phyloP scores from a whole-genome alignment of 371 early-diverging fungal species.

The Ordospora colligata region DNA sequence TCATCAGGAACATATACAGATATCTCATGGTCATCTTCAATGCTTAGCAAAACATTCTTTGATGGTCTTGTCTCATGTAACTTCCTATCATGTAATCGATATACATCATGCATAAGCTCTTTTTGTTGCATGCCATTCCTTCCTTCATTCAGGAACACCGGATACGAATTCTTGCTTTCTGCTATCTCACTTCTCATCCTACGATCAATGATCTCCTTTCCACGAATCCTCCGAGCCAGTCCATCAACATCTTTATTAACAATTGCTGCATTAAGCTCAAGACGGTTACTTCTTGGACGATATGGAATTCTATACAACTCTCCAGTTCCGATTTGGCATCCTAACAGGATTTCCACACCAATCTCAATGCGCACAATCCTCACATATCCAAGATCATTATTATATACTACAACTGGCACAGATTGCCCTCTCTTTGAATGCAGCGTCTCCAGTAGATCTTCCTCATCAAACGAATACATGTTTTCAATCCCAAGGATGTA shows the following conservation, averaged over 20 bases:
- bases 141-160: too few relatives aligned
- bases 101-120: too few relatives aligned
- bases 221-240: not conserved
- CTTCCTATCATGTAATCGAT: too few relatives aligned
- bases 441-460: conserved; percentile 20
- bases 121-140: too few relatives aligned
- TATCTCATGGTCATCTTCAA: too few relatives aligned
- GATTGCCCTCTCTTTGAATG: conserved; percentile 23
- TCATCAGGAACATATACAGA: too few relatives aligned
- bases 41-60: too few relatives aligned
- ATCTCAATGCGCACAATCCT: conserved; percentile 35
- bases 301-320: conserved; percentile 41
- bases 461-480: conserved; percentile 11
- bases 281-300: not conserved
- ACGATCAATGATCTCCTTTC: conserved; percentile 5
- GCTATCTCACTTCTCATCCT: not conserved
- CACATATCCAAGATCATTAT: conserved; percentile 35
- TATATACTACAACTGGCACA: conserved; percentile 39
- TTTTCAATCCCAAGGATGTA: conserved; percentile 53
- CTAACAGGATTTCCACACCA: conserved; percentile 25
- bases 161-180: too few relatives aligned
- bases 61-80: too few relatives aligned
- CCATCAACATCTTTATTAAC: not conserved
- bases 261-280: conserved; percentile 2
- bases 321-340: conserved; percentile 50